Evolutionary conservation across 2,329 filamentous ascomycete genomes (phyloP), one percentile per base, ranked within the genome.

Genomic region (Talaromyces islandicus): DNA sequence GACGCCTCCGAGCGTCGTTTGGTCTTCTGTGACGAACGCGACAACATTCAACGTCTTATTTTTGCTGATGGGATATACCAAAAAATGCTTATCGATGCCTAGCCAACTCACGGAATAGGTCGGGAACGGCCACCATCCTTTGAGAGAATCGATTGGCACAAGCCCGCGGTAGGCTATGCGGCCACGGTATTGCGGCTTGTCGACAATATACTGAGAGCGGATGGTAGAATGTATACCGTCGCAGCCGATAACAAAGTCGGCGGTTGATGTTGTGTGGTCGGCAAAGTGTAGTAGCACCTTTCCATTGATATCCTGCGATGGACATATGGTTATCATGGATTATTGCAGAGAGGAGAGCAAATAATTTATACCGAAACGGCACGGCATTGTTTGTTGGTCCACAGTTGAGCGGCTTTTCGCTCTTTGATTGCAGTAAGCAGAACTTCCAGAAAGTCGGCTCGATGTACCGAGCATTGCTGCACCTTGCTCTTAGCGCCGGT

Each of bases 21-120:
- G 21, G 55, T 41, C n/a, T 10, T 25, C 69, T 17, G 68, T 69
- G 5, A 72, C 67, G 56, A 75, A 76, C 0, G 68, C 73, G 3
- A 76, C 73, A 46, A 76, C 67, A 60, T 75, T 76, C 24, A 77
- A 63, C n/a, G 63, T 62, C 43, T 68, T 66, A 21, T 67, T 61
- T 50, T 69, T 68, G 7, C 66, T 66, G 35, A 69, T 67, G 17
- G 64, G 65, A 17, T 69, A 60, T 30, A 63, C 65, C 11, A 69
- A 61, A 41, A 69, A 54, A 56, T 69, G 65, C 52, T 64, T 59
- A 62, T 56, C 66, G 58, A 54, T 57, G 24, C 19, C 68, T 58
- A 46, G 60, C 66, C 41, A 61, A 30, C 38, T 61, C 38, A 11
- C 35, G 48, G 29, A 56, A 41, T 54, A 61, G 29, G 11, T 50